Conservation (phyloP, 2,329 filamentous ascomycete species). For the Hymenoscyphus albidus region DNA sequence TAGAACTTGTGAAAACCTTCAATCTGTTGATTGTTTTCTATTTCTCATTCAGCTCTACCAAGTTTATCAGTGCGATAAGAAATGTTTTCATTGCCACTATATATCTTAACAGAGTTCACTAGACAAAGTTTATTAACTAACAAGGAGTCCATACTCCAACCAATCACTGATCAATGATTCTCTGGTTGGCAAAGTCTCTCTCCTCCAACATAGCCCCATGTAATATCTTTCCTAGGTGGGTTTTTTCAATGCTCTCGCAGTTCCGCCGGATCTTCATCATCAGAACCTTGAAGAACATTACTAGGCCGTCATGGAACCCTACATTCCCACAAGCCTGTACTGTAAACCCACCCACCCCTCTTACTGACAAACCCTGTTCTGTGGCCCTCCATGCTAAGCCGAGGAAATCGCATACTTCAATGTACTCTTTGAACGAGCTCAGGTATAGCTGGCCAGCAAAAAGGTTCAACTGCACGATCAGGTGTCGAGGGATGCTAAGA, state of each 20-base stretch:
- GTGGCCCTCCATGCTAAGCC: conserved; percentile 40
- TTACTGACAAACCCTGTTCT: conserved; percentile 15
- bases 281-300: conserved; percentile 40
- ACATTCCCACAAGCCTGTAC: conserved; percentile 17
- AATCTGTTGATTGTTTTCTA: background rate
- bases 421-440: conserved; percentile 49
- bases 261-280: conserved; percentile 35
- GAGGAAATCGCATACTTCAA: conserved; percentile 46
- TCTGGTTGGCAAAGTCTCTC: conserved; percentile 7
- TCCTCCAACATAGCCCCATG: conserved; percentile 34
- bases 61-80: background rate
- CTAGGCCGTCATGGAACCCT: conserved; percentile 38
- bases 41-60: background rate
- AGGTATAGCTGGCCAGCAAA: conserved; percentile 67
- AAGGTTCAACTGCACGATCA: conserved; percentile 51
- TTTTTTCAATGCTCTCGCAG: conserved; percentile 40
- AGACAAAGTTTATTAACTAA: background rate
- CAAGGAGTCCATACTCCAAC: background rate
- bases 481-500: conserved; percentile 18
- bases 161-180: background rate
- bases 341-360: conserved; percentile 4
- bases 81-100: background rate
- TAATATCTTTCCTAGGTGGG: conserved; percentile 43
- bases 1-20: background rate
- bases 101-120: background rate